A percentile compares a stretch with the other conserved stretches of the same genome.
Evolutionary conservation across 2,329 filamentous ascomycete species (phyloP).

Genomic region (Ophioceras dolichostomum): DNA sequence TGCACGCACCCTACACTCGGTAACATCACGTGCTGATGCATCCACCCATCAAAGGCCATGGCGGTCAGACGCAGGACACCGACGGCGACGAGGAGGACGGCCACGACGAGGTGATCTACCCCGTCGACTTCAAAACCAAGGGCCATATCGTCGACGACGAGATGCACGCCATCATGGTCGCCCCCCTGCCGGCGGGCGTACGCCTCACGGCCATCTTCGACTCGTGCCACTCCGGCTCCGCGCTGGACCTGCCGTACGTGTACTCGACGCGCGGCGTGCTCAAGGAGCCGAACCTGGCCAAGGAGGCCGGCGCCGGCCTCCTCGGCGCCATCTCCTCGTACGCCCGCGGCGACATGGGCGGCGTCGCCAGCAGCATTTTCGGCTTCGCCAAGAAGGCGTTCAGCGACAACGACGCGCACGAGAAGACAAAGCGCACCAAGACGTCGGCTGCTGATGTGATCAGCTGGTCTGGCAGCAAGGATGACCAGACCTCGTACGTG

Average conservation of each 20-base stretch:
- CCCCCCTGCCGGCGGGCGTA: slow-evolving; percentile 67
- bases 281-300: slow-evolving; percentile 71
- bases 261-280: slow-evolving; percentile 71
- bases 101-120: slow-evolving; percentile 69
- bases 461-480: slow-evolving; percentile 97
- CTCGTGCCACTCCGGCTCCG: slow-evolving; percentile 69
- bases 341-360: slow-evolving; percentile 68
- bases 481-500: slow-evolving; percentile 78
- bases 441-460: slow-evolving; percentile 92
- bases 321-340: slow-evolving; percentile 66
- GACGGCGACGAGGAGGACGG: slow-evolving; percentile 71
- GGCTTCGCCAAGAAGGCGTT: slow-evolving; percentile 81
- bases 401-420: slow-evolving; percentile 57
- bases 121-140: slow-evolving; percentile 56
- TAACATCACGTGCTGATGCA: too few relatives aligned
- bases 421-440: slow-evolving; percentile 76
- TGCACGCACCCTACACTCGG: too few relatives aligned
- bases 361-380: slow-evolving; percentile 71
- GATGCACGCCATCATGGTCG: slow-evolving; percentile 68
- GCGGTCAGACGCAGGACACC: slow-evolving; percentile 60
- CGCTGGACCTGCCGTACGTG: slow-evolving; percentile 65
- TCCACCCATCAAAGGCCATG: slow-evolving; percentile 43
- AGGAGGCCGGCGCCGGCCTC: slow-evolving; percentile 64
- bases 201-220: slow-evolving; percentile 75
- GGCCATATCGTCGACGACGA: slow-evolving; percentile 70